Conservation (phyloP, 192 early-diverging fungal genomes). For the Umbelopsis sp. region DNA sequence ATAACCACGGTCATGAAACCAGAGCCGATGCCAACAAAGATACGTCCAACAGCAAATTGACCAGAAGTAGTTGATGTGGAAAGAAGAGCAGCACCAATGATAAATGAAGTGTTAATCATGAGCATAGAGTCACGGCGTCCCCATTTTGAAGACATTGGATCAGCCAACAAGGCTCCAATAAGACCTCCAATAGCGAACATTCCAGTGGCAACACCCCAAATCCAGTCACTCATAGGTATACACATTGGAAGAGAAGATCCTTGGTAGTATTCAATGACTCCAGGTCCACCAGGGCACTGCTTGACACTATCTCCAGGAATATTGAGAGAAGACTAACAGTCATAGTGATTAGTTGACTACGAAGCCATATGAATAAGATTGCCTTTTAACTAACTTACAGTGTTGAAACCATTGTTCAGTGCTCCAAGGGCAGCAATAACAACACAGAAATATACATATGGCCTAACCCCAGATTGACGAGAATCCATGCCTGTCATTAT, state of each 20-base stretch:
- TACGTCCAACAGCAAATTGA: slow-evolving; percentile 45
- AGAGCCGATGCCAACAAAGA: slow-evolving; percentile 57
- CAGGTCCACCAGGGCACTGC: slow-evolving; percentile 44
- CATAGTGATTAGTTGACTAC: not conserved
- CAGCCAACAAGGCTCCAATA: slow-evolving; percentile 64
- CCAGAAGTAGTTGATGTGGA: slow-evolving; percentile 23
- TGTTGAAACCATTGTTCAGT: slow-evolving; percentile 36
- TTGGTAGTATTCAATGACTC: slow-evolving; percentile 21
- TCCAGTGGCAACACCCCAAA: slow-evolving; percentile 59
- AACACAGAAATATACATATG: slow-evolving; percentile 27
- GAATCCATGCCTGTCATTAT: slow-evolving; percentile 26
- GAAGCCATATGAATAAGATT: not conserved
- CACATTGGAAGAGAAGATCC: slow-evolving; percentile 33
- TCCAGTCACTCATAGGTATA: slow-evolving; percentile 38
- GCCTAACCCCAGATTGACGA: slow-evolving; percentile 10
- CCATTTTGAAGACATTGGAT: slow-evolving; percentile 53
- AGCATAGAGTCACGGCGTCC: slow-evolving; percentile 64
- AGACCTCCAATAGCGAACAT: slow-evolving; percentile 65
- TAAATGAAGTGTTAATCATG: slow-evolving; percentile 47
- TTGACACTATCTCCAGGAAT: slow-evolving; percentile 60
- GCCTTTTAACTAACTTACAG: slow-evolving; percentile 1
- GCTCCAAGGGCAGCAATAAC: slow-evolving; percentile 30
- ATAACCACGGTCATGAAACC: slow-evolving; percentile 57
- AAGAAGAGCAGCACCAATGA: slow-evolving; percentile 43
- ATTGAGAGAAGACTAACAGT: slow-evolving; percentile 34